These are phyloP conservation scores for Urostyla sp. DNA, from an alignment of 73 alveolate species.

Conservation along the genomic window DNA sequence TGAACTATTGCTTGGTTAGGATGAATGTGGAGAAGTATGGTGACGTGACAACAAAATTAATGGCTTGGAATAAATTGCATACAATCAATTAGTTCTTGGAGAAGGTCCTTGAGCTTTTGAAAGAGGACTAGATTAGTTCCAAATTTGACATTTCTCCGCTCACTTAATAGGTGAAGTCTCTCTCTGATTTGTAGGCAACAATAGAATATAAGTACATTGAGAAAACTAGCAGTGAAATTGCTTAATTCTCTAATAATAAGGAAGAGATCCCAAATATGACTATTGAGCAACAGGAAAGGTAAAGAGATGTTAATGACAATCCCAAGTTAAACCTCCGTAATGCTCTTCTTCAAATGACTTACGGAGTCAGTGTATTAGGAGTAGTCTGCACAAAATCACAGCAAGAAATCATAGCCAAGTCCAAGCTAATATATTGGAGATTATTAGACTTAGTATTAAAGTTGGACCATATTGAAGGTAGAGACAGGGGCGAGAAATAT, in stretches of 20 bases:
- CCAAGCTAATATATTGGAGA: slow-evolving; percentile 50
- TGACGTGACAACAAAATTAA: slow-evolving; percentile 24
- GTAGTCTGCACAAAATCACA: background rate
- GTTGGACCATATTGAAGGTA: slow-evolving; percentile 25
- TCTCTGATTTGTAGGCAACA: slow-evolving; percentile 9
- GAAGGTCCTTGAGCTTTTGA: slow-evolving; percentile 32
- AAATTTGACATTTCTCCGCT: slow-evolving; percentile 28
- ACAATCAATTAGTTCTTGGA: background rate
- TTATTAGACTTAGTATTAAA: slow-evolving; percentile 18
- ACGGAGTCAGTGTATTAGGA: slow-evolving; percentile 9
- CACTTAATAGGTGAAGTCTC: background rate
- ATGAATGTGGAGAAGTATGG: slow-evolving; percentile 42
- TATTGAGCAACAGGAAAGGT: slow-evolving; percentile 30
- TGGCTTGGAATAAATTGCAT: slow-evolving; percentile 32
- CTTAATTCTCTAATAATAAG: background rate
- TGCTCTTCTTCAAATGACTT: slow-evolving; percentile 30
- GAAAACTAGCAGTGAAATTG: slow-evolving; percentile 11
- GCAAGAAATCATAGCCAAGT: slow-evolving; percentile 8
- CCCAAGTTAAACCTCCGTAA: slow-evolving; percentile 24
- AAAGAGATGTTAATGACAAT: slow-evolving; percentile 6
- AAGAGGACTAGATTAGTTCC: slow-evolving; percentile 11
- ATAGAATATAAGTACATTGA: slow-evolving; percentile 19
- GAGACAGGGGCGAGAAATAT: slow-evolving; percentile 12
- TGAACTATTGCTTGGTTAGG: background rate
- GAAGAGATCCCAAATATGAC: background rate